Conservation (phyloP, 306 rosid genomes). For the Ochetophila trinervis region DNA sequence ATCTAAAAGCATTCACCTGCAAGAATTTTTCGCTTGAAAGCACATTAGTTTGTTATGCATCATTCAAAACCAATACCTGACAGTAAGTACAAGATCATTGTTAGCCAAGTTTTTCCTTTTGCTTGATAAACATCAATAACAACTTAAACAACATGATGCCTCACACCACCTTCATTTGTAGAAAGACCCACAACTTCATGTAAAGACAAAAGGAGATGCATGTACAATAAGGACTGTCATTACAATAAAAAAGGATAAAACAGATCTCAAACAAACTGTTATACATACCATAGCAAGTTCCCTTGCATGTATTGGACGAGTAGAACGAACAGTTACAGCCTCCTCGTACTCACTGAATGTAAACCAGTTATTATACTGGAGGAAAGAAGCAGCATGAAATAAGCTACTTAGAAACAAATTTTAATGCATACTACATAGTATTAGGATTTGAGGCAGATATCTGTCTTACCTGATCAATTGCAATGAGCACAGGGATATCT, state of each 20-base stretch:
- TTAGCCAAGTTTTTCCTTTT: not conserved
- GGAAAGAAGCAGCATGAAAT: slow-evolving; percentile 30
- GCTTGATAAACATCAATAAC: not conserved
- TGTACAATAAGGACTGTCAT: not conserved
- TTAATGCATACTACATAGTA: slow-evolving; percentile 2
- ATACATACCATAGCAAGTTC: slow-evolving; percentile 76
- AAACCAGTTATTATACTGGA: slow-evolving; percentile 94
- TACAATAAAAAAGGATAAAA: not conserved
- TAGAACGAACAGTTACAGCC: slow-evolving; percentile 74
- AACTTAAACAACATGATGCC: not conserved
- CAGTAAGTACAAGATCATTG: not conserved
- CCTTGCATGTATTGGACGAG: slow-evolving; percentile 80
- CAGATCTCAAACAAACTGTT: slow-evolving; percentile 3
- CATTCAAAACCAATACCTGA: not conserved
- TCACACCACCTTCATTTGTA: not conserved
- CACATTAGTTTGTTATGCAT: not conserved
- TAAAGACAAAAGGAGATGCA: not conserved
- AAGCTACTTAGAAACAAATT: slow-evolving; percentile 13
- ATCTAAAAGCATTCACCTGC: slow-evolving; percentile 95
- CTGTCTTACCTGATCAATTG: slow-evolving; percentile 84
- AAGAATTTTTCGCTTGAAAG: slow-evolving; percentile 17
- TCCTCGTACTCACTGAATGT: slow-evolving; percentile 92
- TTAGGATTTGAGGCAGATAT: slow-evolving; percentile 1
- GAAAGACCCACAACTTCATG: not conserved
- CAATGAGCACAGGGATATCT: slow-evolving; percentile 85